Evolutionary conservation across 768 basidiomycete species (phyloP).

Genomic region (Russula dissimulans): DNA sequence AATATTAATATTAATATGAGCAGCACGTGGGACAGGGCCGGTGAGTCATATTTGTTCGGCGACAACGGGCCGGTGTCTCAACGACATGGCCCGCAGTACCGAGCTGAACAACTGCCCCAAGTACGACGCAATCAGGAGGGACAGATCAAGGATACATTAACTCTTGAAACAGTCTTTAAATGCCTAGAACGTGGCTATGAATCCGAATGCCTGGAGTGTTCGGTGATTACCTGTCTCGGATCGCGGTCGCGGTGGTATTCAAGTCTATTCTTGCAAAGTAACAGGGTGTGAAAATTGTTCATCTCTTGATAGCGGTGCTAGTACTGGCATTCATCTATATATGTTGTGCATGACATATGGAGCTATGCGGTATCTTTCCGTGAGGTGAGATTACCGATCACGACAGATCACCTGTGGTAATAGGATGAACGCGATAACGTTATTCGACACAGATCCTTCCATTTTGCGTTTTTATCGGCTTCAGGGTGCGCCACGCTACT

Average conservation of each 20-base stretch:
- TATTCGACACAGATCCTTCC: background rate
- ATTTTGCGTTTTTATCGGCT: background rate
- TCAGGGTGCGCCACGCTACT: background rate
- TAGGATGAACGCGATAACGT: background rate
- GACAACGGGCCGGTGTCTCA: too few species aligned
- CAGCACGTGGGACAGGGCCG: too few species aligned
- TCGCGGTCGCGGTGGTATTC: too few species aligned
- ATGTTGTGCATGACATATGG: background rate
- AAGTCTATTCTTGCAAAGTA: too few species aligned
- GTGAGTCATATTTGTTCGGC: too few species aligned
- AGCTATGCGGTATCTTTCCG: background rate
- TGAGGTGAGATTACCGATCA: background rate
- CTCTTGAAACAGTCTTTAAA: background rate
- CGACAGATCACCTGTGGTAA: conserved; percentile 1
- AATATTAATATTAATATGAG: too few species aligned
- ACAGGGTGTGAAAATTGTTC: too few species aligned
- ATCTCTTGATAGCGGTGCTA: background rate
- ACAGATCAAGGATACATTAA: background rate
- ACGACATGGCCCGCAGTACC: too few species aligned
- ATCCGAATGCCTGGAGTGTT: background rate
- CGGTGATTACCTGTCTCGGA: background rate
- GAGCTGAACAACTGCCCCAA: too few species aligned
- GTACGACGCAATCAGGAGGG: background rate
- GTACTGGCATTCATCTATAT: background rate
- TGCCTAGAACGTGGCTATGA: background rate